These are phyloP conservation scores for Pleochaeta shiraiana DNA, from an alignment of 2,329 filamentous ascomycete genomes.

Conservation along the genomic window DNA sequence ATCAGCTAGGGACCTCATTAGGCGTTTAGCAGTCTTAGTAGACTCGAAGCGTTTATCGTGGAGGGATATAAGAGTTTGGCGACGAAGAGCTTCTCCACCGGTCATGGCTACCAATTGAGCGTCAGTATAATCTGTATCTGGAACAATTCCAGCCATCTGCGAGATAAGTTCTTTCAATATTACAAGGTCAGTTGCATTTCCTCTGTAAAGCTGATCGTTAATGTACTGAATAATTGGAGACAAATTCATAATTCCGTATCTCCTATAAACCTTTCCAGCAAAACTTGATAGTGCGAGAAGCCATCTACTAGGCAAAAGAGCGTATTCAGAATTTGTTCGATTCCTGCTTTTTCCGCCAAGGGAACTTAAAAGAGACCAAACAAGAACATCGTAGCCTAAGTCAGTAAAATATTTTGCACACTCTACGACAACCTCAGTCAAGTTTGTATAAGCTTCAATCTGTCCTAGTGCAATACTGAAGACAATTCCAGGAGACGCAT, in stretches of 20 bases:
- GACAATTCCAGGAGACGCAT: slow-evolving; percentile 74
- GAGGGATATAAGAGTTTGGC: slow-evolving; percentile 58
- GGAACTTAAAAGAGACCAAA: slow-evolving; percentile 74
- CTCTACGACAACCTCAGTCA: slow-evolving; percentile 87
- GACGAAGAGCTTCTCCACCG: slow-evolving; percentile 58
- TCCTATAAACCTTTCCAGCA: slow-evolving; percentile 70
- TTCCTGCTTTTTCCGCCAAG: slow-evolving; percentile 40
- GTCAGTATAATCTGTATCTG: slow-evolving; percentile 74
- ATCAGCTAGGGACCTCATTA: slow-evolving; percentile 60
- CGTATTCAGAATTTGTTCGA: slow-evolving; percentile 37
- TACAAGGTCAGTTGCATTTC: slow-evolving; percentile 78
- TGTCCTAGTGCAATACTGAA: slow-evolving; percentile 77
- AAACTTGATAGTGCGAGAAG: slow-evolving; percentile 78
- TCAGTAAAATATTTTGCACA: slow-evolving; percentile 88
- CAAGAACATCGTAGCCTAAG: slow-evolving; percentile 78
- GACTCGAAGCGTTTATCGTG: slow-evolving; percentile 66
- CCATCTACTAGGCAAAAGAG: slow-evolving; percentile 71
- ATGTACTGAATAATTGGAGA: slow-evolving; percentile 80
- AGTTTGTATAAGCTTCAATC: slow-evolving; percentile 83
- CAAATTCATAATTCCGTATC: slow-evolving; percentile 66
- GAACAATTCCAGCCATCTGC: slow-evolving; percentile 84
- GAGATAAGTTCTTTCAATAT: slow-evolving; percentile 78
- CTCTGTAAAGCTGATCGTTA: slow-evolving; percentile 55
- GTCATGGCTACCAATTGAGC: slow-evolving; percentile 72
- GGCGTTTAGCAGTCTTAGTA: slow-evolving; percentile 49